phyloP scores from a whole-genome alignment of 345 rosid species.

The Turnera subulata region DNA sequence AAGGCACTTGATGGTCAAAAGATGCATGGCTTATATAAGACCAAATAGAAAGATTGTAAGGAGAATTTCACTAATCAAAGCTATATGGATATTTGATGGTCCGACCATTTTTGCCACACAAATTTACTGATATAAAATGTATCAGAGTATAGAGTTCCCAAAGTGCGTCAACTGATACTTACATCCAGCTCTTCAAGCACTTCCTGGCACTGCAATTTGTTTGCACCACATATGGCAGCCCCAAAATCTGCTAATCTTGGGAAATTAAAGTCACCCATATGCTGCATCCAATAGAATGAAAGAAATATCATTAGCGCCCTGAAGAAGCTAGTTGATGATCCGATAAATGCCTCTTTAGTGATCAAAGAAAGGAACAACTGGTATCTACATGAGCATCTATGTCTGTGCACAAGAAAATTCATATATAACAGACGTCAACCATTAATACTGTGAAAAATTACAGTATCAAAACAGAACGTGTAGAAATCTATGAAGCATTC shows the following conservation, averaged over 20 bases:
- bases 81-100: neutral
- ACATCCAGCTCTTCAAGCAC: slow-evolving; percentile 99
- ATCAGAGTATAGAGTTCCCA: slow-evolving; percentile 1
- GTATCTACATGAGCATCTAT: neutral
- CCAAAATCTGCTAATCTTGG: slow-evolving; percentile 96
- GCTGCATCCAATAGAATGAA: slow-evolving; percentile 47
- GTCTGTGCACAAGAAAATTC: neutral
- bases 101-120: neutral
- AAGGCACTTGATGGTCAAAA: slow-evolving; percentile 1
- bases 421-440: neutral
- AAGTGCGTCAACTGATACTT: slow-evolving; percentile 29
- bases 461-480: too few relatives aligned
- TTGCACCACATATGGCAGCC: slow-evolving; percentile 96
- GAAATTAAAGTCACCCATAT: slow-evolving; percentile 88
- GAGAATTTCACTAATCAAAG: neutral
- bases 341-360: too few relatives aligned
- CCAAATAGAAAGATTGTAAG: too few relatives aligned
- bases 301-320: neutral
- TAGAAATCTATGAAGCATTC: too few relatives aligned
- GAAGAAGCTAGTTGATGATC: neutral
- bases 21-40: too few relatives aligned
- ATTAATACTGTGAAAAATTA: neutral
- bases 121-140: neutral
- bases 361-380: neutral
- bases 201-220: slow-evolving; percentile 74